A percentile compares a stretch with the other conserved stretches of the same genome.
phyloP scores from a whole-genome alignment of 495 filamentous ascomycete species.

The Aspergillus olivimuriae region DNA sequence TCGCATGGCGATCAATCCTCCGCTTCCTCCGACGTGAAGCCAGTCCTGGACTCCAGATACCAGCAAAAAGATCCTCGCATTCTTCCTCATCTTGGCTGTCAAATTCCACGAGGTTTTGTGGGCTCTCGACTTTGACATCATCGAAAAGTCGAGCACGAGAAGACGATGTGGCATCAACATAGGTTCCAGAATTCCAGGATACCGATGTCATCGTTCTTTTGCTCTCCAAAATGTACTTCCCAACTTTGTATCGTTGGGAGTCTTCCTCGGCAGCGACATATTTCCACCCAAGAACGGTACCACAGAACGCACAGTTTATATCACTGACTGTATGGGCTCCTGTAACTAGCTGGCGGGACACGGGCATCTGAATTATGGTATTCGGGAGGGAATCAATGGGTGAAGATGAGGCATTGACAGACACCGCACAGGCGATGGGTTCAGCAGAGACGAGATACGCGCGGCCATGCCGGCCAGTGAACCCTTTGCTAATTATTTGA shows the following conservation, averaged over 20 bases:
- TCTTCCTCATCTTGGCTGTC: slow-evolving; percentile 92
- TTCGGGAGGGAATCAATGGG: slow-evolving; percentile 39
- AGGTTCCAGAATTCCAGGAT: slow-evolving; percentile 58
- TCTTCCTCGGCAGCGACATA: slow-evolving; percentile 81
- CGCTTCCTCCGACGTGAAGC: slow-evolving; percentile 59
- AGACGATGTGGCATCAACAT: neutral
- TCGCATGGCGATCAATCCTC: slow-evolving; percentile 29
- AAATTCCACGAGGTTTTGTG: slow-evolving; percentile 54
- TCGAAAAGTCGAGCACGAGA: neutral
- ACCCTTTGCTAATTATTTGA: slow-evolving; percentile 86
- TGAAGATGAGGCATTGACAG: slow-evolving; percentile 26
- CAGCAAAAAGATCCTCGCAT: slow-evolving; percentile 88
- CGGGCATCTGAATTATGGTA: slow-evolving; percentile 54
- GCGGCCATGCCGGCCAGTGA: slow-evolving; percentile 88
- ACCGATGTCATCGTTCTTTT: slow-evolving; percentile 58
- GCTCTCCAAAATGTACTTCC: slow-evolving; percentile 93
- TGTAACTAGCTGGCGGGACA: slow-evolving; percentile 70
- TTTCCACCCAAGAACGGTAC: slow-evolving; percentile 80
- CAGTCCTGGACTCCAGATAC: slow-evolving; percentile 69
- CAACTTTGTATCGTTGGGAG: slow-evolving; percentile 84
- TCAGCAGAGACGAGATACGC: slow-evolving; percentile 72
- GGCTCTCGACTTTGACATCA: slow-evolving; percentile 1
- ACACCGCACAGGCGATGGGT: slow-evolving; percentile 19
- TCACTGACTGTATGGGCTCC: slow-evolving; percentile 61
- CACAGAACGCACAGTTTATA: slow-evolving; percentile 55